These are phyloP conservation scores for Lotus japonicus DNA, from an alignment of 306 rosid genomes.

Conservation along the genomic window DNA sequence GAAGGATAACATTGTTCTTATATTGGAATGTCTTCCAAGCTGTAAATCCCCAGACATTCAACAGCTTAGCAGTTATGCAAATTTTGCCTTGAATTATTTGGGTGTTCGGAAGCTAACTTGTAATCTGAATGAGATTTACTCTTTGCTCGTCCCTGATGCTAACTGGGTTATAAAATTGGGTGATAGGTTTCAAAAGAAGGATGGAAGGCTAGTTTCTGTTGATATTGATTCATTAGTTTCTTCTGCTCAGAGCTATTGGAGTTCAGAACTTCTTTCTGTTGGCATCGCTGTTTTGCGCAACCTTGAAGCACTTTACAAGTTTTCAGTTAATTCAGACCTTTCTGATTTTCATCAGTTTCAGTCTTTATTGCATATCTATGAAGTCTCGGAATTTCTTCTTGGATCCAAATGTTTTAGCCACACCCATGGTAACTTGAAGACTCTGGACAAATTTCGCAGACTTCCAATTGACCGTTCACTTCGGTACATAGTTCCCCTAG, in stretches of 20 bases:
- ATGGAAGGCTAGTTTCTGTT: constrained; percentile 35
- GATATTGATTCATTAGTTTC: constrained; percentile 31
- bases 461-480: constrained; percentile 22
- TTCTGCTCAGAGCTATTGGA: constrained; percentile 47
- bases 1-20: constrained; percentile 39
- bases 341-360: constrained; percentile 21
- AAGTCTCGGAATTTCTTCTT: constrained; percentile 42
- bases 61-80: constrained; percentile 21
- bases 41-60: constrained; percentile 24
- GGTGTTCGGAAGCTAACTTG: constrained; percentile 41
- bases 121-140: constrained; percentile 19
- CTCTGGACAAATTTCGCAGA: constrained; percentile 11
- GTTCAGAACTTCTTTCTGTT: constrained; percentile 39
- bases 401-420: constrained; percentile 21
- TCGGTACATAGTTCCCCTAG: constrained; percentile 31
- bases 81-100: constrained; percentile 48
- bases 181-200: constrained; percentile 19
- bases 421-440: background rate
- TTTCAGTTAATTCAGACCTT: background rate
- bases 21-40: constrained; percentile 35
- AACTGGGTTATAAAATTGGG: constrained; percentile 43
- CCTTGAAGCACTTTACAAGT: constrained; percentile 32
- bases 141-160: constrained; percentile 51
- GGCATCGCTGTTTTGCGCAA: constrained; percentile 45
- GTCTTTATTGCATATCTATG: constrained; percentile 35